These are phyloP conservation scores for Zymoseptoria brevis DNA, from an alignment of 2,329 filamentous ascomycete genomes.

Conservation along the genomic window DNA sequence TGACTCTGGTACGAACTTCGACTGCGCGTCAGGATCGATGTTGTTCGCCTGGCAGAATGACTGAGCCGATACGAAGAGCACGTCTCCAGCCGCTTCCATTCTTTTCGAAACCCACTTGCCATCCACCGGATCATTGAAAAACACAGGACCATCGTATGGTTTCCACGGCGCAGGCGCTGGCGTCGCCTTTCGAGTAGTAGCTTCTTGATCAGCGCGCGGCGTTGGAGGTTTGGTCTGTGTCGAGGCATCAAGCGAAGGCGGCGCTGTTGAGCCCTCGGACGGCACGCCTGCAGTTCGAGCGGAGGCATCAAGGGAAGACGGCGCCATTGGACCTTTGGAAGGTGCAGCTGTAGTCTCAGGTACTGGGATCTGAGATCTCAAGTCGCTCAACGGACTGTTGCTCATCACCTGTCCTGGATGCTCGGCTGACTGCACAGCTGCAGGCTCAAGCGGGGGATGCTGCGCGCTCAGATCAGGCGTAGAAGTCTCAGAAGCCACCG, in stretches of 20 bases:
- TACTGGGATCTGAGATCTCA: too few species aligned
- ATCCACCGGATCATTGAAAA: not conserved
- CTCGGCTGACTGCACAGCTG: too few species aligned
- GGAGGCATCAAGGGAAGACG: not conserved
- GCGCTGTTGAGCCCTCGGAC: not conserved
- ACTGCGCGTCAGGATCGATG: not conserved
- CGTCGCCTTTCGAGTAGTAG: not conserved
- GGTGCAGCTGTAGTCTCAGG: too few species aligned
- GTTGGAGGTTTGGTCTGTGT: not conserved
- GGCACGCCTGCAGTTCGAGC: not conserved
- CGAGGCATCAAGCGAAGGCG: not conserved
- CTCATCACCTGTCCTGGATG: too few species aligned
- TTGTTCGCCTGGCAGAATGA: not conserved
- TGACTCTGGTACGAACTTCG: not conserved
- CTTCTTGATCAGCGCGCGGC: not conserved
- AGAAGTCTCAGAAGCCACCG: too few species aligned
- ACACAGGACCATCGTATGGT: not conserved
- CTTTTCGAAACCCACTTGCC: not conserved
- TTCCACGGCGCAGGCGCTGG: too few species aligned
- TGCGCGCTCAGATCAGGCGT: too few species aligned
- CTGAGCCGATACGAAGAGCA: not conserved
- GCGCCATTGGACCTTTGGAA: too few species aligned
- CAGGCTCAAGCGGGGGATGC: too few species aligned
- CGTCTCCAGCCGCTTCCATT: not conserved
- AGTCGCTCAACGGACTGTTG: too few species aligned